These are phyloP conservation scores for Coemansia umbellata DNA, from an alignment of 192 early-diverging fungal species.

Conservation along the genomic window DNA sequence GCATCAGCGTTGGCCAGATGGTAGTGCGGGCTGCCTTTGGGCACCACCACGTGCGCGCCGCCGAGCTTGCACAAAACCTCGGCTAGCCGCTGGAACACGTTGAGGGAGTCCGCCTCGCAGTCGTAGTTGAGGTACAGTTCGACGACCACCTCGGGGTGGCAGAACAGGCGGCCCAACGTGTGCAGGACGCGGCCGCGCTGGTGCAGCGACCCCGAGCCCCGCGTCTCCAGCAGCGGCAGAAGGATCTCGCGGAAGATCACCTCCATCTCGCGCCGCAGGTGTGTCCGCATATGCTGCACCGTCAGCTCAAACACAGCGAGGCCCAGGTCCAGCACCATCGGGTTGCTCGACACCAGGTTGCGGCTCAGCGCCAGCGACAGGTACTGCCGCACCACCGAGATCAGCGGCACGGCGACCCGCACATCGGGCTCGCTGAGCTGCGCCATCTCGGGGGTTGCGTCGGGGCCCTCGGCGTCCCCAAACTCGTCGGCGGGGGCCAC, in stretches of 20 bases:
- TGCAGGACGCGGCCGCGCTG: conserved; percentile 76
- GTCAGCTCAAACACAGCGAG: conserved; percentile 82
- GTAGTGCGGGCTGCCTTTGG: conserved; percentile 25
- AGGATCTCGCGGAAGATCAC: conserved; percentile 88
- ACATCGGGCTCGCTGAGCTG: not conserved
- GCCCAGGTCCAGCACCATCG: conserved; percentile 76
- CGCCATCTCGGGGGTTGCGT: conserved; percentile 25
- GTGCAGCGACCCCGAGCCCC: conserved; percentile 51
- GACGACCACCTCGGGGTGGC: conserved; percentile 73
- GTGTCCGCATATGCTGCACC: conserved; percentile 61
- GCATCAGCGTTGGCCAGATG: conserved; percentile 18
- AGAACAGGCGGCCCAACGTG: conserved; percentile 61
- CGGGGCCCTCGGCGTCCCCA: conserved; percentile 38
- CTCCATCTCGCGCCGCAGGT: conserved; percentile 83
- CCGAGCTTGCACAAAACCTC: conserved; percentile 39
- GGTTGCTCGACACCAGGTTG: conserved; percentile 73
- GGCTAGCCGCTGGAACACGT: conserved; percentile 87
- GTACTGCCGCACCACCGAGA: conserved; percentile 84
- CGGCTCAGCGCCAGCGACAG: conserved; percentile 76
- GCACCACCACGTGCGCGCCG: conserved; percentile 20
- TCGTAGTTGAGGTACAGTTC: conserved; percentile 96
- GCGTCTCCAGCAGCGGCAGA: conserved; percentile 83
- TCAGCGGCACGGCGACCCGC: conserved; percentile 59
- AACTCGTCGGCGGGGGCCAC: conserved; percentile 32
- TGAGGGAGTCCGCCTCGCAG: conserved; percentile 81